These are phyloP conservation scores for Talaromyces sp. DNA, from an alignment of 2,329 filamentous ascomycete genomes.

Conservation along the genomic window DNA sequence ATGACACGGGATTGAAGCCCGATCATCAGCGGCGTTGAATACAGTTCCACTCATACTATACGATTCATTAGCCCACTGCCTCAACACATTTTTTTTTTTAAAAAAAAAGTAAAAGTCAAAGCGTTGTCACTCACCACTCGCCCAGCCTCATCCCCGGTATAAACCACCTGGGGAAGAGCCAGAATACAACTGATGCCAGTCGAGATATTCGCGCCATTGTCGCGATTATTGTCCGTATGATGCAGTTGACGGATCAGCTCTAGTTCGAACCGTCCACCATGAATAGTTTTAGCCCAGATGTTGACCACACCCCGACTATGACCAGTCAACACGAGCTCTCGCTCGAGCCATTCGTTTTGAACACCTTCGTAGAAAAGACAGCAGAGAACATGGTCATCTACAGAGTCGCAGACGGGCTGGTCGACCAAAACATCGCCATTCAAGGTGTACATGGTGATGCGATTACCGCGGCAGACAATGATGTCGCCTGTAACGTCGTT, in stretches of 20 bases:
- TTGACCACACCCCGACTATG: conserved; percentile 84
- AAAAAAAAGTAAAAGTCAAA: neutral
- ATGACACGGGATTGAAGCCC: neutral
- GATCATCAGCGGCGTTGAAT: conserved; percentile 50
- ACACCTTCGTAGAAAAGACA: conserved; percentile 93
- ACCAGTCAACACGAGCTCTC: conserved; percentile 83
- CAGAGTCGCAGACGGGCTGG: conserved; percentile 72
- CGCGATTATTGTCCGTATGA: conserved; percentile 71
- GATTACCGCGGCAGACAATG: conserved; percentile 75
- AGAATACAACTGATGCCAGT: conserved; percentile 83
- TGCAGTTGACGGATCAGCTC: conserved; percentile 80
- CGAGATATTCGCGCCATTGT: conserved; percentile 56
- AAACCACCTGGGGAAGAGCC: conserved; percentile 79
- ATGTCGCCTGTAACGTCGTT: conserved; percentile 92
- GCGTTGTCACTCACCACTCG: conserved; percentile 78
- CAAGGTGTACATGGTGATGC: conserved; percentile 78
- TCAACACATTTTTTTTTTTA: no score
- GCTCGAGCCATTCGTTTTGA: conserved; percentile 88
- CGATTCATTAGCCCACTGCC: conserved; percentile 18
- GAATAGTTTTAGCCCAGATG: conserved; percentile 61
- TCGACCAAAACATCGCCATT: conserved; percentile 84
- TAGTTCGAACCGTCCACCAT: conserved; percentile 70
- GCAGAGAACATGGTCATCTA: conserved; percentile 75
- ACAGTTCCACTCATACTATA: conserved; percentile 61
- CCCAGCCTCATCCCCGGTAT: conserved; percentile 92